phyloP scores from a whole-genome alignment of 2,329 filamentous ascomycete genomes.

The Aspergillus fischeri region DNA sequence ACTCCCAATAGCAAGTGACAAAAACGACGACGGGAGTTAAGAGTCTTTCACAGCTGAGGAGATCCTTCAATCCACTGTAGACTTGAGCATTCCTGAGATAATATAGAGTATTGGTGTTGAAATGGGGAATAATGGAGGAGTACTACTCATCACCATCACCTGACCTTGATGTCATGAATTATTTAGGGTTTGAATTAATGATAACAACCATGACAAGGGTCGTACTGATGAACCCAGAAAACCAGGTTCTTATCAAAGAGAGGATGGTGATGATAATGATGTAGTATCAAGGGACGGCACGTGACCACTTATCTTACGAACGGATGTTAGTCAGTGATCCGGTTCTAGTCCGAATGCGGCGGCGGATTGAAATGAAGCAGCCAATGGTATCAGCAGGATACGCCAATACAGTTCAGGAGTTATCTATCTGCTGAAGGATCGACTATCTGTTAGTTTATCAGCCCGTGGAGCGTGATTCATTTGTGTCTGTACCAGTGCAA shows the following conservation, averaged over 20 bases:
- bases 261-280: background rate
- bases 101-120: no score
- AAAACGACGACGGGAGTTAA: no score
- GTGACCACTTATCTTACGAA: background rate
- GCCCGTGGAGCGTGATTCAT: background rate
- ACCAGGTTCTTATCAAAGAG: no score
- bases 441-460: background rate
- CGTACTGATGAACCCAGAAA: background rate
- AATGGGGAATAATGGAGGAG: background rate
- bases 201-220: background rate
- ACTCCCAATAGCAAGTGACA: background rate
- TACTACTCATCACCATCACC: background rate
- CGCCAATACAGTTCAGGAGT: background rate
- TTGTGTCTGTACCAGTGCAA: background rate
- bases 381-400: background rate
- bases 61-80: background rate
- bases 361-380: background rate
- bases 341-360: background rate
- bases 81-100: no score
- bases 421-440: background rate
- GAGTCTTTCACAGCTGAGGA: no score
- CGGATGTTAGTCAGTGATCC: background rate
- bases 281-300: background rate
- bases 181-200: no score
- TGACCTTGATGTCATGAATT: background rate